A percentile compares a stretch with the other conserved stretches of the same genome.
Evolutionary conservation across 1,139 yeast genomes (phyloP).

Genomic region (Saccharomyces pastorianus): DNA sequence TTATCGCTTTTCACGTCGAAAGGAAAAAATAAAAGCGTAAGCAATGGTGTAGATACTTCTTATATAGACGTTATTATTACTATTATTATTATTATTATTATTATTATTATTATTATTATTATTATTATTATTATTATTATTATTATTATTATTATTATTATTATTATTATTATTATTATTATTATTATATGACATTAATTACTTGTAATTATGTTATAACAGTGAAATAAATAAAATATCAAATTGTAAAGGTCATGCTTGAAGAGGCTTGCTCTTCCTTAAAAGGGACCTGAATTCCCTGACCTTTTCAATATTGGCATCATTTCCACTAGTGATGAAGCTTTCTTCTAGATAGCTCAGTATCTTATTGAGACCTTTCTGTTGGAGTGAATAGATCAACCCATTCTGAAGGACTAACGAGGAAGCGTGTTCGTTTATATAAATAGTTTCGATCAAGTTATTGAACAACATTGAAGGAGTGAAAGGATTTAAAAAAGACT

Average conservation of each 20-base stretch:
- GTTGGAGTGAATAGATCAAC: conserved; percentile 17
- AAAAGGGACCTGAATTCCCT: conserved; percentile 11
- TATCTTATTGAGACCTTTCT: conserved; percentile 11
- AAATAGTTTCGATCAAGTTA: conserved; percentile 27
- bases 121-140: neutral
- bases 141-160: neutral
- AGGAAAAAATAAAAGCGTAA: neutral
- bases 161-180: neutral
- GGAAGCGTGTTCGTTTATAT: conserved; percentile 19
- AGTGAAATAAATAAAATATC: neutral
- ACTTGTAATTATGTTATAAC: neutral
- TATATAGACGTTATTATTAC: neutral
- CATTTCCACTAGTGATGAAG: conserved; percentile 12
- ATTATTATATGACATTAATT: neutral
- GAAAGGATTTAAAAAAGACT: conserved; percentile 17
- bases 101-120: conserved; percentile 2
- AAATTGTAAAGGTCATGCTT: neutral
- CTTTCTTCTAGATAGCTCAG: conserved; percentile 12
- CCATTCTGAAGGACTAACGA: conserved; percentile 15
- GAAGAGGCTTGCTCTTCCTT: neutral
- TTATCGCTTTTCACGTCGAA: neutral
- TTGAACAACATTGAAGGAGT: conserved; percentile 24
- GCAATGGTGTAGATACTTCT: neutral
- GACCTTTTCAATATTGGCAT: conserved; percentile 14
- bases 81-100: neutral